Base-by-base conservation (phyloP, 495 filamentous ascomycete genomes). In the Penicillium pulvis region DNA sequence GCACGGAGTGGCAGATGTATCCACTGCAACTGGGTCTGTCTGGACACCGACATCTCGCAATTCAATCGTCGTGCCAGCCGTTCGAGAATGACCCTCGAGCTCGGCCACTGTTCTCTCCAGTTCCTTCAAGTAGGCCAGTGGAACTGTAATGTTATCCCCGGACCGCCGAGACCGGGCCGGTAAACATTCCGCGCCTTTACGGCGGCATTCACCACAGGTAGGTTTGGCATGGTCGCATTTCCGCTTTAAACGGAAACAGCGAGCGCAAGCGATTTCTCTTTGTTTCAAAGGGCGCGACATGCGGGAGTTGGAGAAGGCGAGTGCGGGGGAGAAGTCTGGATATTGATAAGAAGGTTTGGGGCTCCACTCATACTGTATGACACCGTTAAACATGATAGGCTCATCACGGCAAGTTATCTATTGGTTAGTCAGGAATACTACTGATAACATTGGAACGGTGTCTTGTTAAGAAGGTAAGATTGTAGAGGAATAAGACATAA, bases 171-270 rank as follows among this genome's bases (percentile, higher is more conserved):
- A 71, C 49, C 63, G 59, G 4, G 61, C 67, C 9, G 71, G 71
- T 12, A 73, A 56, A 56, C 71, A 73, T 48, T 73, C 71, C 3
- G 69, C 67, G 6, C 65, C 63, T 61, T 71, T 71, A 19, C 71
- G 69, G 24, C 55, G 61, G 51, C 71, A 73, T 61, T 73, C 71
- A 31, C 71, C 67, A 53, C 71, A 73, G 17, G 56, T 63, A 7
- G 71, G 71, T 52, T 71, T 73, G 14, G 51, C 63, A 59, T 73
- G 71, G 44, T 73, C 71, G 64, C 71, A 73, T 66, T 64, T 71
- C 11, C 71, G 67, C 53, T 73, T 73, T 16, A 71, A 53, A 9
- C 67, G 71, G 48, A 73, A 73, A 41, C 71, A 73, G 53, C 71
- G 71, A 42, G 65, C 59, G 48, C 71, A 73, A 48, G 71, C 71